Conservation (phyloP, 1,284 basidiomycete species). For the Sporisorium exsertum region DNA sequence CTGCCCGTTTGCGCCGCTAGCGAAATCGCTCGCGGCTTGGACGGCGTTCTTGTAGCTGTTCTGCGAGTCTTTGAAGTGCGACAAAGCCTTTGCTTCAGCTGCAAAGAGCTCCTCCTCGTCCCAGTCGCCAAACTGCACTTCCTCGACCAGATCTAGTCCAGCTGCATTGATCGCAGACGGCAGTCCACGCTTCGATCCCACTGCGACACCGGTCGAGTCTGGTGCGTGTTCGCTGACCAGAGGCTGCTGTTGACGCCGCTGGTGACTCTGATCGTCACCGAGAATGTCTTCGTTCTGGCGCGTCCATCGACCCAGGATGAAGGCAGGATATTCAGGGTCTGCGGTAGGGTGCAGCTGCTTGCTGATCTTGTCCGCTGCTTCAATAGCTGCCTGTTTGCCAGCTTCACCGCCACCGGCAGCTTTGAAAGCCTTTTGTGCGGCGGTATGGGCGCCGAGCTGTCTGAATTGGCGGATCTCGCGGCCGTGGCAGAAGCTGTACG, state of each 20-base stretch:
- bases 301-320: conserved; percentile 46
- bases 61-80: conserved; percentile 6
- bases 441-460: conserved; percentile 30
- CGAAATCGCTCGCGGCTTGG: background rate
- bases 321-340: conserved; percentile 46
- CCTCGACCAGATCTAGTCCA: conserved; percentile 59
- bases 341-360: conserved; percentile 24
- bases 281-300: conserved; percentile 40
- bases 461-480: conserved; percentile 56
- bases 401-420: conserved; percentile 34
- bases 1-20: background rate
- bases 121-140: conserved; percentile 60
- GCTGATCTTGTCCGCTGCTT: conserved; percentile 36
- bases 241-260: conserved; percentile 22
- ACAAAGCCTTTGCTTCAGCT: conserved; percentile 33
- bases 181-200: conserved; percentile 12
- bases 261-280: conserved; percentile 31
- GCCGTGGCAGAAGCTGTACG: conserved; percentile 63
- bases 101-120: conserved; percentile 50
- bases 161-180: conserved; percentile 17
- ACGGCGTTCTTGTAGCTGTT: conserved; percentile 5
- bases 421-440: conserved; percentile 28
- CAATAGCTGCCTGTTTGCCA: conserved; percentile 34
- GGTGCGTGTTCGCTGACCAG: background rate
- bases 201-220: conserved; percentile 8